Evolutionary conservation across 2,329 filamentous ascomycete genomes (phyloP), one percentile per base, ranked within the genome.

Genomic region (Huntiella decipiens): DNA sequence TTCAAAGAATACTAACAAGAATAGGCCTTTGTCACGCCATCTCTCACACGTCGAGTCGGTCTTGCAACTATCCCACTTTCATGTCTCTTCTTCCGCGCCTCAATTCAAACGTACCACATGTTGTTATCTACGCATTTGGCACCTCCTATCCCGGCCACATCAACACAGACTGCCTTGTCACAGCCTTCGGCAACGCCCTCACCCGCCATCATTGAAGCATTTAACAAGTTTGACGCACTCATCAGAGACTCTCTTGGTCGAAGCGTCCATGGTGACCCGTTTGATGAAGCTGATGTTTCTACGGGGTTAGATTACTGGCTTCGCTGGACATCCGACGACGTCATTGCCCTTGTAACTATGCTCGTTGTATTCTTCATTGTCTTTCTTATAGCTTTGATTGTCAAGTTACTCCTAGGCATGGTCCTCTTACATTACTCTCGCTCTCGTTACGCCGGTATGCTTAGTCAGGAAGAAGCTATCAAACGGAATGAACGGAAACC

Each of bases 41-140:
- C 92, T 17, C 67, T 98, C 2, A 94, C 85, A 3, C 82, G 87
- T 49, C 77, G 91, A 13, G 74, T 98, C 0, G 91, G 91, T 1
- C 68, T 98, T 1, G 91, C 91, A 0, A 79, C 96, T 28, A 82
- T 98, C 40, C 91, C 91, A 0, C 69, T 98, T 0, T 88, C 87
- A 1, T 96, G 87, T 54, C 76, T 98, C 41, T 95, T 98, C 61
- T 91, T 98, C 59, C 78, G 92, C 38, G 85, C 92, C 40, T 87
- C 84, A 1, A 73, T 96, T 38, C 91, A 98, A 59, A 95, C 88
- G 5, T 98, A 96, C 61, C 82, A 95, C 62, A 96, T 96, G 88
- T 93, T 96, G 57, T 72, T 96, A 11, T 83, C 87, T 3, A 87
- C 84, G 0, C 79, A 93, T 55, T 70, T 95, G 32, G 81, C 85